Evolutionary conservation across 441 rosid genomes (phyloP), one percentile per base, ranked within the genome.

Genomic region (Erodium chrysanthum): DNA sequence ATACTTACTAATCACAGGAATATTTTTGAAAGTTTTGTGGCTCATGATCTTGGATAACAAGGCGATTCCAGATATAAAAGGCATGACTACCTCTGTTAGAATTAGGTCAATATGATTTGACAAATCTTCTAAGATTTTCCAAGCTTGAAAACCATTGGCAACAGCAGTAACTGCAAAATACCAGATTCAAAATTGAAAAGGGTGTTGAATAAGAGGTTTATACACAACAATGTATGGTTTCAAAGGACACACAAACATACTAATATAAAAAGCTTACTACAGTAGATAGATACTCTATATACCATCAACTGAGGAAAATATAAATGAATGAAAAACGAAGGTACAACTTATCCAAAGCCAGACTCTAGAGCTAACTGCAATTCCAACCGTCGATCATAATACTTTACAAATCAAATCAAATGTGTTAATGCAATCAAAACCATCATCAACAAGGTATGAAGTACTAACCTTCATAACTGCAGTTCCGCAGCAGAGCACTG

Each of bases 401-500:
- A 4, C 6, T 48, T 48, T 9, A 37, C 18, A 48, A 17, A 48
- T 48, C 56, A n/a, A 7, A 48, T 48, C 7, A 48, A 48, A 17
- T 15, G 56, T 48, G 18, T 20, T 15, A 48, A 14, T 15, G 56
- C 14, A 48, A 37, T 37, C 44, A 37, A 37, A 2, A 29, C 35
- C 44, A 9, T 1, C 44, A 6, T 7, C 44, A 37, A 29, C 33
- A 48, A 48, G 14, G 56, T 37, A 48, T n/a, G 10, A 37, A 29
- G 50, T 48, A 71, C 85, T 79, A 70, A 92, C 96, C 96, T 82
- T 89, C 90, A 66, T 89, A 92, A 65, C 95, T 81, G 77, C 96
- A 89, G 56, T 90, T 92, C 29, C 85, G 88, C 58, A 90, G 87
- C 68, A 92, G 75, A 7, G 96, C 96, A 42, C 81, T 74, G 56